Percentiles rank a stretch among this genome's conserved stretches.
phyloP scores from a whole-genome alignment of 2,329 filamentous ascomycete species.

The Herpomyces periplanetae region DNA sequence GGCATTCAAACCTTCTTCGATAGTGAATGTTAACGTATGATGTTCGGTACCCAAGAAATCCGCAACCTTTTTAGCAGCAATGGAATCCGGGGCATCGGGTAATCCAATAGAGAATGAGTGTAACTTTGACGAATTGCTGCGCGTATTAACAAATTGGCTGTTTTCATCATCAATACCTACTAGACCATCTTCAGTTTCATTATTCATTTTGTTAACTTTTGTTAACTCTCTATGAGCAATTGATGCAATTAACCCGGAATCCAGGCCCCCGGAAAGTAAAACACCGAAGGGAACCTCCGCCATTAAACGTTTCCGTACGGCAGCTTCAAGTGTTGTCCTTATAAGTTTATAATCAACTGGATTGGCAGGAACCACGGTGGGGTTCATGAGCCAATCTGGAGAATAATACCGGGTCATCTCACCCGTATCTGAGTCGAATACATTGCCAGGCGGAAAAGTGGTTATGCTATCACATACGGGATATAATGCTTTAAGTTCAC shows the following conservation, averaged over 20 bases:
- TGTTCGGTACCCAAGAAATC: conserved; percentile 92
- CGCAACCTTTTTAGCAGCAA: conserved; percentile 64
- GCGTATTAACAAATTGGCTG: conserved; percentile 45
- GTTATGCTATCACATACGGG: conserved; percentile 82
- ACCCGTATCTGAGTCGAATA: conserved; percentile 78
- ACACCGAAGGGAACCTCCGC: conserved; percentile 94
- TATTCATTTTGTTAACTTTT: conserved; percentile 24
- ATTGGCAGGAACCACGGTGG: conserved; percentile 28
- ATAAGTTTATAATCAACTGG: conserved; percentile 52
- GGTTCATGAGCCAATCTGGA: conserved; percentile 57
- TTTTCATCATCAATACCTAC: conserved; percentile 84
- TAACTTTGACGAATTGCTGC: conserved; percentile 67
- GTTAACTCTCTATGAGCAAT: conserved; percentile 80
- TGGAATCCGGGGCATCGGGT: conserved; percentile 59
- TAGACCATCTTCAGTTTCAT: conserved; percentile 22
- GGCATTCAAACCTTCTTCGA: conserved; percentile 84
- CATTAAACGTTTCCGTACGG: conserved; percentile 88
- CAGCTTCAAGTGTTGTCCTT: conserved; percentile 43
- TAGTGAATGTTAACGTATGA: conserved; percentile 88
- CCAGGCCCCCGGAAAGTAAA: conserved; percentile 63
- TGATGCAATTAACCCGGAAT: conserved; percentile 72
- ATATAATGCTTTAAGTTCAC: conserved; percentile 71
- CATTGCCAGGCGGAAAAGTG: conserved; percentile 66
- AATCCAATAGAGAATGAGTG: conserved; percentile 97
- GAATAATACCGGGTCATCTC: conserved; percentile 55